phyloP scores from a whole-genome alignment of 2,329 filamentous ascomycete genomes.

The Ambrosiella cleistominuta region DNA sequence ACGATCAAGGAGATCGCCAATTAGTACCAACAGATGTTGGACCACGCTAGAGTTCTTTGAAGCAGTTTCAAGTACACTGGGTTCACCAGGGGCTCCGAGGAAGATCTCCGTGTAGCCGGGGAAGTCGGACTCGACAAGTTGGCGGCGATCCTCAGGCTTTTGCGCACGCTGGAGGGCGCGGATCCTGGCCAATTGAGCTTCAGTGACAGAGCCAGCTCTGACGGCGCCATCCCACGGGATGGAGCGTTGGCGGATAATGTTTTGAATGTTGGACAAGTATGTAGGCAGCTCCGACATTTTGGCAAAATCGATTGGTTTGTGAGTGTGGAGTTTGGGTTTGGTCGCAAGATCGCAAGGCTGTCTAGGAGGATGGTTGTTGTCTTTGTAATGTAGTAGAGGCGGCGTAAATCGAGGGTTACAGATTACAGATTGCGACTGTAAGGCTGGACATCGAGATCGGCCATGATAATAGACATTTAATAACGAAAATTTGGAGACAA shows the following conservation, averaged over 20 bases:
- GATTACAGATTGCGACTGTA: neutral
- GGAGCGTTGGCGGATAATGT: constrained; percentile 87
- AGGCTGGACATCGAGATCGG: too few relatives aligned
- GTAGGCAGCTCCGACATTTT: constrained; percentile 90
- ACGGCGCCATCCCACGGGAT: constrained; percentile 98
- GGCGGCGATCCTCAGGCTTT: constrained; percentile 64
- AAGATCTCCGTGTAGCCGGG: constrained; percentile 67
- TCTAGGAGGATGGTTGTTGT: neutral
- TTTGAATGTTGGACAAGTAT: constrained; percentile 72
- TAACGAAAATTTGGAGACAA: too few relatives aligned
- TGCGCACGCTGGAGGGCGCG: constrained; percentile 92
- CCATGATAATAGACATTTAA: too few relatives aligned
- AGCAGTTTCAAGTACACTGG: constrained; percentile 65
- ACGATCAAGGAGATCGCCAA: constrained; percentile 79
- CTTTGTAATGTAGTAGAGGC: neutral
- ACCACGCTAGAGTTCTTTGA: constrained; percentile 77
- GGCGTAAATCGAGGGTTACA: neutral
- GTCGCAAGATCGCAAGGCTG: constrained; percentile 7
- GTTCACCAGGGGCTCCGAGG: constrained; percentile 52
- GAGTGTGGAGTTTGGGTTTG: neutral
- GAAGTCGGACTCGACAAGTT: constrained; percentile 64
- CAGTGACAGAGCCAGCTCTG: constrained; percentile 80
- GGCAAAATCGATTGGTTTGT: neutral
- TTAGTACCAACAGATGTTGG: constrained; percentile 83
- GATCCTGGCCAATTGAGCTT: constrained; percentile 87